Evolutionary conservation across 1,139 yeast species (phyloP), one percentile per base, ranked within the genome.

Genomic region (Kodamaea sp.): DNA sequence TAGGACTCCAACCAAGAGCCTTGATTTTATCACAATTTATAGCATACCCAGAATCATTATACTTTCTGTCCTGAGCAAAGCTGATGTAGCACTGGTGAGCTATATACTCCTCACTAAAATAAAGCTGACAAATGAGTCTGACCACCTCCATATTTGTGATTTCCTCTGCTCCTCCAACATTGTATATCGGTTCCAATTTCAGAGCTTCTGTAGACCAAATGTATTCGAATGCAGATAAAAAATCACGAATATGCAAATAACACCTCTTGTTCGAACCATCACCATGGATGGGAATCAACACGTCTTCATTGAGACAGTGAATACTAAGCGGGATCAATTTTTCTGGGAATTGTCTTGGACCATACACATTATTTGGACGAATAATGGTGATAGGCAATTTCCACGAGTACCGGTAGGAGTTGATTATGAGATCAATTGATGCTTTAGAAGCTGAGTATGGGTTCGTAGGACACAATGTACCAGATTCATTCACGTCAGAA

Each of bases 361-460:
- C 83, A 48, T 72, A 78, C 4, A 78, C 70, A 44, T 78, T 78
- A 48, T 77, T 77, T 31, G 79, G 68, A 24, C 83, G 56, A 4
- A 76, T 53, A 2, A 70, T 63, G 8, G 66, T 57, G 4, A 67
- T 57, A 2, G 78, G 78, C 9, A 76, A 38, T 5, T 60, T 55
- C 48, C 57, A 78, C 15, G 78, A 70, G 37, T 61, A 61, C 28
- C 55, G 48, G 44, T 78, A 78, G 0, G 82, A 69, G 26, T 64
- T 53, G 4, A 75, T 64, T 2, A 78, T 64, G 56, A 78, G 53
- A 41, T 78, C 84, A 4, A 73, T 61, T 2, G 80, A 66, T 2
- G 83, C 83, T 46, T 78, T 78, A 14, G 80, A 63, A 0, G 83
- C 82, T 2, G 83, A 64, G 42, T 78, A 78, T 1, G 83, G 83